These are phyloP conservation scores for Spizellomyces punctatus DNA, from an alignment of 192 early-diverging fungal species.

Conservation along the genomic window DNA sequence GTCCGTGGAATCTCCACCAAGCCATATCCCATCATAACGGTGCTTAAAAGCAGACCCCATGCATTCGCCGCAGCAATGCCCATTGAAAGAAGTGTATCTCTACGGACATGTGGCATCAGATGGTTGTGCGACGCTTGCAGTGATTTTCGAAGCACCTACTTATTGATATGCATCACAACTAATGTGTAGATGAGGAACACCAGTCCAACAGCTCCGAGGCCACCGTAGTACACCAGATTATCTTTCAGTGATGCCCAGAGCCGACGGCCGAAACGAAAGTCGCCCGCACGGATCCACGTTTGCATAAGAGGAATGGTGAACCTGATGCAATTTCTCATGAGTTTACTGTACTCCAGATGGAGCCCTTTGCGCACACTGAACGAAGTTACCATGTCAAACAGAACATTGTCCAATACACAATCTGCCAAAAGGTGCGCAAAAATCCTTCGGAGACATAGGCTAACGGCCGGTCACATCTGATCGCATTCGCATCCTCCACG, in stretches of 20 bases:
- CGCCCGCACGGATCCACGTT: conserved; percentile 83
- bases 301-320: conserved; percentile 81
- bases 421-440: conserved; percentile 77
- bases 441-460: conserved; percentile 73
- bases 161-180: conserved; percentile 39
- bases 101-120: conserved; percentile 28
- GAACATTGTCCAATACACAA: conserved; percentile 91
- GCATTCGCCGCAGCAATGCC: conserved; percentile 94
- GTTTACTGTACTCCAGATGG: too few species aligned
- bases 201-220: conserved; percentile 69
- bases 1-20: conserved; percentile 85
- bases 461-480: conserved; percentile 70
- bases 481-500: conserved; percentile 35
- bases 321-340: conserved; percentile 31
- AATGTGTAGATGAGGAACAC: conserved; percentile 76
- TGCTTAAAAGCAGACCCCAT: conserved; percentile 87
- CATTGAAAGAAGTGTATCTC: conserved; percentile 67
- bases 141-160: conserved; percentile 2
- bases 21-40: conserved; percentile 91
- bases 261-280: conserved; percentile 70
- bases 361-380: too few species aligned
- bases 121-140: background rate
- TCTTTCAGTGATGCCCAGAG: conserved; percentile 75
- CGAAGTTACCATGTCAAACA: conserved; percentile 74
- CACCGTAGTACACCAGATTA: conserved; percentile 81